A percentile compares a stretch with the other conserved stretches of the same genome.
phyloP scores from a whole-genome alignment of 1,284 basidiomycete genomes.

The Ustilago bromivora region DNA sequence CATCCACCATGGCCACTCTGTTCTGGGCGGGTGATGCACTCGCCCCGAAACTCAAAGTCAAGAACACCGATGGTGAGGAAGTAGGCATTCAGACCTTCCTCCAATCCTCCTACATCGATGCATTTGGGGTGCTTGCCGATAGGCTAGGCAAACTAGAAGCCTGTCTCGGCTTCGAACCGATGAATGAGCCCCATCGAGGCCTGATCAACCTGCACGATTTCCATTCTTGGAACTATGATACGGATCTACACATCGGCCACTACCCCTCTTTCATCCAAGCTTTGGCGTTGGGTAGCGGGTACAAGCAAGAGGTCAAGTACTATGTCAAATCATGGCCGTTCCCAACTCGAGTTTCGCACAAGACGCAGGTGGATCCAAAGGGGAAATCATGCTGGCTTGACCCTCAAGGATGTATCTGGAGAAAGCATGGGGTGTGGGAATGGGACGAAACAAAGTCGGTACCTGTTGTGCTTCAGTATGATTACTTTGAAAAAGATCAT shows the following conservation, averaged over 20 bases:
- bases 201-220: conserved; percentile 86
- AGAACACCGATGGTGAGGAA: conserved; percentile 22
- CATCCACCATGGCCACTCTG: conserved; percentile 70
- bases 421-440: conserved; percentile 91
- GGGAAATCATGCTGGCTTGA: conserved; percentile 53
- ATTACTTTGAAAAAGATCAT: conserved; percentile 79
- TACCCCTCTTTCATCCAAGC: conserved; percentile 71
- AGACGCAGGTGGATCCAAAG: conserved; percentile 53
- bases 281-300: conserved; percentile 57
- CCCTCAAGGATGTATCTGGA: conserved; percentile 78
- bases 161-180: conserved; percentile 87
- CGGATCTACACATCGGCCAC: conserved; percentile 87
- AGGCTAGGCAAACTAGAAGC: conserved; percentile 80
- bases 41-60: conserved; percentile 76
- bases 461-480: conserved; percentile 83
- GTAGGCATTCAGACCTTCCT: conserved; percentile 81
- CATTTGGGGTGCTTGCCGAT: conserved; percentile 79
- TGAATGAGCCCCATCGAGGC: conserved; percentile 97
- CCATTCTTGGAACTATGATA: conserved; percentile 87
- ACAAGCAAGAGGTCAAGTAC: conserved; percentile 73
- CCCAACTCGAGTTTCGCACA: conserved; percentile 62
- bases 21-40: conserved; percentile 74
- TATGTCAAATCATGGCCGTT: conserved; percentile 68
- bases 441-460: conserved; percentile 81
- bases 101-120: conserved; percentile 83